A percentile compares a stretch with the other conserved stretches of the same genome.
Conservation (phyloP, 2,329 filamentous ascomycete species). For the Xylariaceae sp. region DNA sequence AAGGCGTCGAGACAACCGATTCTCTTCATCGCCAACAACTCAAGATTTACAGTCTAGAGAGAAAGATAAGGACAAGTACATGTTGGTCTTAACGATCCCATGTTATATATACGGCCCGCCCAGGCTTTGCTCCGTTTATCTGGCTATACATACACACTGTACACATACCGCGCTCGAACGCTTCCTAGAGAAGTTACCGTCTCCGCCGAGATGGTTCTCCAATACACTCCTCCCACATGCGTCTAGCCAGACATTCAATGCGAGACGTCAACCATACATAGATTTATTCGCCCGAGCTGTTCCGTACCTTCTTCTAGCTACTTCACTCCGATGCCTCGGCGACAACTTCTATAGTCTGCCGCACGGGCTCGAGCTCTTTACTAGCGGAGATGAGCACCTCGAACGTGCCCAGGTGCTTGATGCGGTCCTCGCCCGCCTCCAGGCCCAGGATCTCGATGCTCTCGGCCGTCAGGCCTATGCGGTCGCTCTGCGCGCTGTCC, state of each 20-base stretch:
- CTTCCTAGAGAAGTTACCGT: not conserved
- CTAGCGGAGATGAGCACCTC: slow-evolving; percentile 42
- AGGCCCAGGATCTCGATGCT: slow-evolving; percentile 40
- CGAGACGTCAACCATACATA: not conserved
- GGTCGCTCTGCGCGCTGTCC: slow-evolving; percentile 34
- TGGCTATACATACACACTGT: not conserved
- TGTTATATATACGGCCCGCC: not conserved
- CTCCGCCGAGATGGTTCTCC: not conserved
- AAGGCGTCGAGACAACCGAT: too few relatives aligned
- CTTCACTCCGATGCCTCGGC: slow-evolving; percentile 27
- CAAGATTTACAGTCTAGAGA: not conserved
- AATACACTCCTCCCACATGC: not conserved
- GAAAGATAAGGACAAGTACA: not conserved
- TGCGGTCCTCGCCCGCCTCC: slow-evolving; percentile 39
- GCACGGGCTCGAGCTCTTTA: slow-evolving; percentile 36
- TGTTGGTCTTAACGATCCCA: not conserved
- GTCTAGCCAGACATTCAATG: not conserved
- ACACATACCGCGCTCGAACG: not conserved
- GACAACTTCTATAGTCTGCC: slow-evolving; percentile 40
- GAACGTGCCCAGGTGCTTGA: slow-evolving; percentile 46
- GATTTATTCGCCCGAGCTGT: not conserved
- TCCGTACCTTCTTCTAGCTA: not conserved
- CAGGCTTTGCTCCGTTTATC: not conserved
- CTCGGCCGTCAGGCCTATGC: slow-evolving; percentile 40
- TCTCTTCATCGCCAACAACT: too few relatives aligned